Evolutionary conservation across 2,329 filamentous ascomycete species (phyloP).

Genomic region (Diaporthe ampelina): DNA sequence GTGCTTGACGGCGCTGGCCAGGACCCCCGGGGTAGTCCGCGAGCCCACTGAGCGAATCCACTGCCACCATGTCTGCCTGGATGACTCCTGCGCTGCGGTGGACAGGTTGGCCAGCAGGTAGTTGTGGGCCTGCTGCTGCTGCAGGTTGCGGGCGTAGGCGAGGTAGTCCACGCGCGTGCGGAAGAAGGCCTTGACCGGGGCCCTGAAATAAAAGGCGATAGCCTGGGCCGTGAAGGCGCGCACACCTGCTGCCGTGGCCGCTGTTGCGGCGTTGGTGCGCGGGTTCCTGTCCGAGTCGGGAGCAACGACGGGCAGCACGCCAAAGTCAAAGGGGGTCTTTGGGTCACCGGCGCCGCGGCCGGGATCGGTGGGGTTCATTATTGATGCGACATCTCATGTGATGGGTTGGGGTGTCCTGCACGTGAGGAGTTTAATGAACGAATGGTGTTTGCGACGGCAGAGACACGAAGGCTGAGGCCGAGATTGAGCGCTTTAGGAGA

Average conservation of each 20-base stretch:
- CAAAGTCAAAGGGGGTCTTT: constrained; percentile 42
- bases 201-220: constrained; percentile 91
- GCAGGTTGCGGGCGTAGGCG: constrained; percentile 68
- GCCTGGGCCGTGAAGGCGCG: constrained; percentile 87
- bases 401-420: background rate
- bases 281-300: constrained; percentile 61
- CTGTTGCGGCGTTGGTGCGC: constrained; percentile 71
- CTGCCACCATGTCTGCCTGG: constrained; percentile 52
- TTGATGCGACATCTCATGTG: constrained; percentile 37
- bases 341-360: constrained; percentile 35
- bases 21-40: constrained; percentile 77
- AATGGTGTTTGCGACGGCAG: background rate
- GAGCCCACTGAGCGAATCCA: constrained; percentile 58
- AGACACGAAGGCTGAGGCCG: background rate
- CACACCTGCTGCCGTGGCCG: constrained; percentile 87
- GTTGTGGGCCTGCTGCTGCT: constrained; percentile 51
- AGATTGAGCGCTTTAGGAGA: background rate
- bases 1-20: constrained; percentile 76
- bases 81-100: background rate
- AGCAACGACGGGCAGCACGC: constrained; percentile 62
- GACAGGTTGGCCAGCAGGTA: constrained; percentile 42
- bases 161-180: constrained; percentile 89
- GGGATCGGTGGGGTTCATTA: constrained; percentile 41
- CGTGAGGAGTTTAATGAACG: background rate
- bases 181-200: constrained; percentile 94